Percentiles rank a stretch among this genome's conserved stretches.
Conservation (phyloP, 345 rosid genomes). For the Camelina hispida region DNA sequence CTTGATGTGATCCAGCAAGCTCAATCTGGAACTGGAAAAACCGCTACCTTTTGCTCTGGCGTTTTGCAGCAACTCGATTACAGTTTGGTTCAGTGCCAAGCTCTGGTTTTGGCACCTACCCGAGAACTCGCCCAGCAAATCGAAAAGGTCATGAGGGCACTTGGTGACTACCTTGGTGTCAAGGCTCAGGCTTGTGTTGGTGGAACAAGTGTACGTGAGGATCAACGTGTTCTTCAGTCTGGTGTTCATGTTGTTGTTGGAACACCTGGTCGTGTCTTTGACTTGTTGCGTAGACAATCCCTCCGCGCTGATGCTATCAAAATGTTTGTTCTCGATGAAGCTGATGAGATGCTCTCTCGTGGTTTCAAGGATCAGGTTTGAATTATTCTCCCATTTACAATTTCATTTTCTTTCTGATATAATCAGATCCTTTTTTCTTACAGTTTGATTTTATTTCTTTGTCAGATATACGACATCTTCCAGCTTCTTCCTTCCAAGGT, state of each 20-base stretch:
- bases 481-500: conserved; percentile 76
- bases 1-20: conserved; percentile 97
- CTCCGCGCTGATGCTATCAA: conserved; percentile 77
- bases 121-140: conserved; percentile 95
- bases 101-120: conserved; percentile 88
- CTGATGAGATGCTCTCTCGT: conserved; percentile 97
- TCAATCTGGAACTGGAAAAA: conserved; percentile 94
- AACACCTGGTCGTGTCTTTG: conserved; percentile 97
- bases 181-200: conserved; percentile 98
- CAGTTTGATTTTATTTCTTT: background rate
- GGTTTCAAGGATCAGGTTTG: conserved; percentile 93
- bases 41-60: conserved; percentile 96
- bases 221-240: conserved; percentile 84
- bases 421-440: conserved; percentile 4
- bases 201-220: conserved; percentile 95
- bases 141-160: conserved; percentile 96
- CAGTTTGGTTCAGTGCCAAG: conserved; percentile 72
- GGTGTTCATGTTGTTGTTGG: conserved; percentile 98
- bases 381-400: background rate
- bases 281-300: conserved; percentile 89
- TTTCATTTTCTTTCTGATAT: background rate
- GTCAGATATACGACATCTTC: conserved; percentile 83
- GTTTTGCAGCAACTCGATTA: conserved; percentile 86
- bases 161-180: conserved; percentile 90
- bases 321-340: conserved; percentile 94